Percentiles rank a stretch among this genome's conserved stretches.
Conservation (phyloP, 2,329 filamentous ascomycete genomes). For the Ceratocystis ficicola region DNA sequence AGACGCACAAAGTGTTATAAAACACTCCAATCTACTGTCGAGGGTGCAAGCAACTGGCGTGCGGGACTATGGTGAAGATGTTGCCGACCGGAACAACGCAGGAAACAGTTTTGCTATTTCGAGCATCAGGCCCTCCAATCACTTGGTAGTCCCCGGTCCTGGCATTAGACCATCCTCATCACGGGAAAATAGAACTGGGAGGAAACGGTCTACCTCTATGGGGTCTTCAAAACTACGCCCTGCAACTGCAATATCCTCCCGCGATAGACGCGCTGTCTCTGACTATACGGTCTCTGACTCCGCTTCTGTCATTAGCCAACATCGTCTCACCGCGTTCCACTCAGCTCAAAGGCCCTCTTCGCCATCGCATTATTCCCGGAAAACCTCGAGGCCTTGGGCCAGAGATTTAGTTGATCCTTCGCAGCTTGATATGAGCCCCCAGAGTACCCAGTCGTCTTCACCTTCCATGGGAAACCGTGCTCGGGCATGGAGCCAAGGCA, state of each 20-base stretch:
- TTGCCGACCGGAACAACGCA: slow-evolving; percentile 48
- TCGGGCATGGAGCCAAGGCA: slow-evolving; percentile 19
- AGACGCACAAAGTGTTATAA: slow-evolving; percentile 45
- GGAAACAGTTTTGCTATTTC: slow-evolving; percentile 27
- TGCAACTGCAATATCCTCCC: slow-evolving; percentile 14
- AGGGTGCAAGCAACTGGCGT: slow-evolving; percentile 40
- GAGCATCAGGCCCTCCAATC: background rate
- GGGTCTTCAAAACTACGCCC: slow-evolving; percentile 11
- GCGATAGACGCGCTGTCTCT: background rate
- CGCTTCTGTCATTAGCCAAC: slow-evolving; percentile 20
- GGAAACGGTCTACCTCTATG: background rate
- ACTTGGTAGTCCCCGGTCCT: background rate
- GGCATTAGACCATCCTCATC: slow-evolving; percentile 14
- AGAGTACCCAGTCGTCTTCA: slow-evolving; percentile 12
- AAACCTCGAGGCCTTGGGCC: slow-evolving; percentile 10
- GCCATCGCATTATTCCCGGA: background rate
- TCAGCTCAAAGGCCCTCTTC: background rate
- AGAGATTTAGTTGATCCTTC: slow-evolving; percentile 18
- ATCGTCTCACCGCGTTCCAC: slow-evolving; percentile 21
- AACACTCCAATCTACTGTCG: slow-evolving; percentile 37
- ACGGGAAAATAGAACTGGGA: background rate
- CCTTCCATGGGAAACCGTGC: slow-evolving; percentile 11
- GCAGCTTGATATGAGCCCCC: slow-evolving; percentile 11
- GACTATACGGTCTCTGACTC: slow-evolving; percentile 16
- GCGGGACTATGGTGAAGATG: slow-evolving; percentile 50